Percentiles rank a stretch among this genome's conserved stretches.
phyloP scores from a whole-genome alignment of 441 rosid species.

The Sinapis alba region DNA sequence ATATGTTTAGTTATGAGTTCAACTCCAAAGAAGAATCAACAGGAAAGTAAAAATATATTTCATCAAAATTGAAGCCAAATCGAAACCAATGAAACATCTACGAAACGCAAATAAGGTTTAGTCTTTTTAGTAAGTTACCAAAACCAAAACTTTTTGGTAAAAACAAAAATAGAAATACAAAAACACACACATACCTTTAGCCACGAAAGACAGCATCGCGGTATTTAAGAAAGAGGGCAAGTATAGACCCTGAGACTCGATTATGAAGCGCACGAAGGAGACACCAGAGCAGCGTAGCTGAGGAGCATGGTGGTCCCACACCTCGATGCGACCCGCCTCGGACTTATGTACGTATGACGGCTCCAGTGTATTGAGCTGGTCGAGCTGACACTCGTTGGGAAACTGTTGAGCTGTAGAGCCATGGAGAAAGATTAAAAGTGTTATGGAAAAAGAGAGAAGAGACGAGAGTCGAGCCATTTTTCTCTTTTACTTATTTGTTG shows the following conservation, averaged over 20 bases:
- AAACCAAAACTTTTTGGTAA: neutral
- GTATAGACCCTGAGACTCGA: conserved; percentile 46
- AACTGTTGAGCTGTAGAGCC: conserved; percentile 48
- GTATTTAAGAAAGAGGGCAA: conserved; percentile 48
- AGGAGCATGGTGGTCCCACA: conserved; percentile 46
- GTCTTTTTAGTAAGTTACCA: neutral
- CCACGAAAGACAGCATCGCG: conserved; percentile 48
- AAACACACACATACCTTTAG: conserved; percentile 34
- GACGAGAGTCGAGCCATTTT: conserved; percentile 41
- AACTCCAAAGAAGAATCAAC: neutral
- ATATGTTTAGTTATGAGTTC: neutral
- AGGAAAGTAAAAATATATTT: neutral
- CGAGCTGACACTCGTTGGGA: conserved; percentile 59
- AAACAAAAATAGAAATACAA: neutral
- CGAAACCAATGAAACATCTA: neutral
- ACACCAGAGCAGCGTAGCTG: conserved; percentile 53
- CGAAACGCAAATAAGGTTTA: neutral
- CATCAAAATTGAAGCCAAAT: neutral
- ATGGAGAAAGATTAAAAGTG: conserved; percentile 48
- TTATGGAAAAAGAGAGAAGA: conserved; percentile 46
- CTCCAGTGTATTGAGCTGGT: conserved; percentile 53
- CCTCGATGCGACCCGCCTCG: conserved; percentile 50
- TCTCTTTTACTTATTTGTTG: conserved; percentile 3
- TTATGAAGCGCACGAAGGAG: conserved; percentile 41
- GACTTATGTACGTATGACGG: conserved; percentile 52